Evolutionary conservation across 441 rosid species (phyloP), one percentile per base, ranked within the genome.

Genomic region (Bocquillonia castaneifolia): DNA sequence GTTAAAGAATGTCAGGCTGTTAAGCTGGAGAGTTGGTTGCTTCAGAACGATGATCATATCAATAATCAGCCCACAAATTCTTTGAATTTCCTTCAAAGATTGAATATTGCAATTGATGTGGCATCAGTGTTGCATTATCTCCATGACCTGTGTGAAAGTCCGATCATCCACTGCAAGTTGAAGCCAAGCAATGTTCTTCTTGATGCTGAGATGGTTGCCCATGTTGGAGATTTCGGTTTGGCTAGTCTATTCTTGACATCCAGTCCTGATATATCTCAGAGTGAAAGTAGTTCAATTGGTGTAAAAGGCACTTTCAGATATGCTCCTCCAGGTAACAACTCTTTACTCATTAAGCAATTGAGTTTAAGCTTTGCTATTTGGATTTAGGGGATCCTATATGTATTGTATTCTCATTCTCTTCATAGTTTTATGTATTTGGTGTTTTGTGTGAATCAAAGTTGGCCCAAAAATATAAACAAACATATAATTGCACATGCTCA

Each of bases 1-100:
- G 14, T 17, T 79, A 10, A 66, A 58, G 64, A 52, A 45, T 17
- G 67, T 79, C 18, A 45, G 68, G 36, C 82, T 59, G 71, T 76
- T 5, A 76, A 52, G 39, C 40, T 77, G 31, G 76, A 64, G 8
- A 54, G 63, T 6, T 72, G 83, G 79, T 39, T 77, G 67, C 78
- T 76, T 51, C 15, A 12, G 7, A n/a, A n/a, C n/a, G 47, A 42
- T 36, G 9, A 4, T 9, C 4, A 36, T 9, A 39, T 5, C 9
- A 29, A 31, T 0, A 6, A 37, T 44, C 39, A 22, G 5, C 10
- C n/a, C 3, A 25, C 6, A 26, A 47, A 40, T 6, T n/a, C n/a
- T n/a, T 66, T 76, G 0, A 54, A 59, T 26, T 25, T 72, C 28
- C 39, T 67, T 14, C 67, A 71, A 40, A 71, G 80, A 58, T 26